phyloP scores from a whole-genome alignment of 2,329 filamentous ascomycete species.

The Trichoderma koningii region DNA sequence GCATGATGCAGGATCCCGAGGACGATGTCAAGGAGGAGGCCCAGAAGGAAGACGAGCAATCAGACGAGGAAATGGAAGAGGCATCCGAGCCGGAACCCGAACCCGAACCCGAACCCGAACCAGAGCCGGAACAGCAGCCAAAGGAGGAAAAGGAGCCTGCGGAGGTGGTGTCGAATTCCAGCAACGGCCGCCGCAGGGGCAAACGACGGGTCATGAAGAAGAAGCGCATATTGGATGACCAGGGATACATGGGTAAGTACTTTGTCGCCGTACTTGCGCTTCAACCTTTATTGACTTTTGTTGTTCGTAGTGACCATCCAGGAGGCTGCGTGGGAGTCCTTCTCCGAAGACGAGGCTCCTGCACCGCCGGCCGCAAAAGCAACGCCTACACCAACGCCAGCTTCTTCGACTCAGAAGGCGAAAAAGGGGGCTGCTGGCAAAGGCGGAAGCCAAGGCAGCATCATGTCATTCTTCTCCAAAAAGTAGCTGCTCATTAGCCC shows the following conservation, averaged over 20 bases:
- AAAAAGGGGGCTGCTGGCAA: slow-evolving; percentile 59
- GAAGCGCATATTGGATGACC: slow-evolving; percentile 81
- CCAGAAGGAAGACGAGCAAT: slow-evolving; percentile 42
- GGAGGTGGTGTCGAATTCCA: slow-evolving; percentile 55
- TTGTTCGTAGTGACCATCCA: slow-evolving; percentile 72
- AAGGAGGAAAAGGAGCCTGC: slow-evolving; percentile 49
- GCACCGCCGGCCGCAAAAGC: slow-evolving; percentile 52
- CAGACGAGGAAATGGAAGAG: slow-evolving; percentile 47
- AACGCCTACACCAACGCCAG: slow-evolving; percentile 49
- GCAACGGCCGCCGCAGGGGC: slow-evolving; percentile 69
- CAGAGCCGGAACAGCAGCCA: slow-evolving; percentile 24
- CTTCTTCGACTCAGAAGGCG: slow-evolving; percentile 52
- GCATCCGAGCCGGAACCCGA: slow-evolving; percentile 44
- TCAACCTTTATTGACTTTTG: slow-evolving; percentile 16
- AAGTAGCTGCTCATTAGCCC: slow-evolving; percentile 54
- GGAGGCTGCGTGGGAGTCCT: slow-evolving; percentile 85
- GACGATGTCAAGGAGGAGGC: slow-evolving; percentile 55
- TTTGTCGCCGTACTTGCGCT: not conserved
- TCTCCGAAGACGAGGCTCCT: slow-evolving; percentile 82
- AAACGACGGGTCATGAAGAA: slow-evolving; percentile 83
- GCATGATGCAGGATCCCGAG: slow-evolving; percentile 54
- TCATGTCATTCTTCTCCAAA: slow-evolving; percentile 91
- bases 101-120: slow-evolving; percentile 39
- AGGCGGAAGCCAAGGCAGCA: slow-evolving; percentile 67
- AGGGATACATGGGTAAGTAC: slow-evolving; percentile 80